phyloP scores from a whole-genome alignment of 306 rosid genomes.

The Cucurbita moschata region DNA sequence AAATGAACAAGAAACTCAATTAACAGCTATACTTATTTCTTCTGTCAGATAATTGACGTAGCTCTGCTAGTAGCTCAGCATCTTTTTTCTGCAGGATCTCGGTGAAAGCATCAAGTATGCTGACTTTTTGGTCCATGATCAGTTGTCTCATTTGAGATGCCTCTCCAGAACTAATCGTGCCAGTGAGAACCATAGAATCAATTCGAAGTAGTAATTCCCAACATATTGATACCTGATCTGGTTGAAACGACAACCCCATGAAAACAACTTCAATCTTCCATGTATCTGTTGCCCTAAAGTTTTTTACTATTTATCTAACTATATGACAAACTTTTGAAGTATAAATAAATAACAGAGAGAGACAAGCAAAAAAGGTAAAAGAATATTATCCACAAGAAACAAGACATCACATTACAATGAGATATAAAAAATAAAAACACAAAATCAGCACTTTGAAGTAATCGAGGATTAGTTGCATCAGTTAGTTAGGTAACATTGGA shows the following conservation, averaged over 20 bases:
- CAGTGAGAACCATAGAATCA: slow-evolving; percentile 64
- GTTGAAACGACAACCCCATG: slow-evolving; percentile 19
- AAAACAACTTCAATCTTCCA: slow-evolving; percentile 8
- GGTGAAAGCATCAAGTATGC: slow-evolving; percentile 33
- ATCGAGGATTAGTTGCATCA: not conserved
- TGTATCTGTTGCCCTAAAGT: not conserved
- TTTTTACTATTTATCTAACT: not conserved
- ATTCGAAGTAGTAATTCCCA: slow-evolving; percentile 69
- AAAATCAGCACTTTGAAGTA: not conserved
- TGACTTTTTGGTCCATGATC: slow-evolving; percentile 39
- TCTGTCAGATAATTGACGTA: slow-evolving; percentile 38
- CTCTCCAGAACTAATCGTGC: slow-evolving; percentile 34
- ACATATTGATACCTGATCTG: slow-evolving; percentile 51
- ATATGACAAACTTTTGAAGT: not conserved
- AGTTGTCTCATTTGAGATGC: slow-evolving; percentile 55
- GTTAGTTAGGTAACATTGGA: not conserved
- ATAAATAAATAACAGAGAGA: not conserved
- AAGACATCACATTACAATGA: not conserved
- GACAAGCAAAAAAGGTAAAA: too few relatives aligned
- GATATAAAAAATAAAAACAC: not conserved
- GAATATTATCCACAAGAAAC: not conserved
- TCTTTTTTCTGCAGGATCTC: slow-evolving; percentile 26
- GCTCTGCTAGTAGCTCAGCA: slow-evolving; percentile 48
- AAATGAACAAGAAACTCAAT: slow-evolving; percentile 2
- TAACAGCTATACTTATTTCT: slow-evolving; percentile 38